Percentiles rank a stretch among this genome's conserved stretches.
phyloP scores from a whole-genome alignment of 352 stramenopile species.

The Phytopythium vexans region DNA sequence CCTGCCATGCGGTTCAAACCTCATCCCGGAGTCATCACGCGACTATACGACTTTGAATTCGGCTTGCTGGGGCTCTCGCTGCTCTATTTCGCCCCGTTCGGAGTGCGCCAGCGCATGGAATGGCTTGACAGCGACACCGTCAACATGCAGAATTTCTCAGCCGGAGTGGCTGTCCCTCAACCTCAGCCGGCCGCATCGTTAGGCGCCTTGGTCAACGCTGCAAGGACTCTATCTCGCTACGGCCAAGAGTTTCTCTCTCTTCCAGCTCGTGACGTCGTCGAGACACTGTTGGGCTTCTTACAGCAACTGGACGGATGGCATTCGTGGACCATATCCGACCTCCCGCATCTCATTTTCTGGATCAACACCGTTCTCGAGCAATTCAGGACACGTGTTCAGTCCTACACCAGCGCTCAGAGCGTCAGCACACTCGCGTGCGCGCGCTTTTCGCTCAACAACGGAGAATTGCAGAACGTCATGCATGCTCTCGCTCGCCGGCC shows the following conservation, averaged over 20 bases:
- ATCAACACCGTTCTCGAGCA: constrained; percentile 11
- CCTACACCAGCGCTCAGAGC: constrained; percentile 1
- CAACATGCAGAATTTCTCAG: too few species aligned
- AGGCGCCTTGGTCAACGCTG: constrained; percentile 6
- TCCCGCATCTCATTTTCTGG: constrained; percentile 11
- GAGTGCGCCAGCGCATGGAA: not conserved
- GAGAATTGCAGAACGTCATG: constrained; percentile 10
- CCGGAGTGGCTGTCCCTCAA: not conserved
- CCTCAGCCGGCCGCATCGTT: constrained; percentile 2
- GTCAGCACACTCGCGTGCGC: constrained; percentile 1
- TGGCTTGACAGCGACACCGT: not conserved
- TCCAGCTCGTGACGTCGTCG: constrained; percentile 5
- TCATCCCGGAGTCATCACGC: constrained; percentile 1
- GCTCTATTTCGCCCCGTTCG: not conserved
- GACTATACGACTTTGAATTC: constrained; percentile 1
- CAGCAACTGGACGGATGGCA: constrained; percentile 12
- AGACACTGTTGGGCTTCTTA: constrained; percentile 11
- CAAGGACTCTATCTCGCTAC: constrained; percentile 7
- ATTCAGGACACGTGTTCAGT: constrained; percentile 7
- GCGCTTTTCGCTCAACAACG: constrained; percentile 11
- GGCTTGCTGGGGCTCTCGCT: not conserved
- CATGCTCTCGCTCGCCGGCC: constrained; percentile 6
- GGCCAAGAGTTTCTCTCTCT: constrained; percentile 8
- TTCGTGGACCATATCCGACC: constrained; percentile 5
- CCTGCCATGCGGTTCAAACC: too few species aligned